A percentile compares a stretch with the other conserved stretches of the same genome.
Conservation (phyloP, 2,329 filamentous ascomycete species). For the Colletotrichum echinochloae region DNA sequence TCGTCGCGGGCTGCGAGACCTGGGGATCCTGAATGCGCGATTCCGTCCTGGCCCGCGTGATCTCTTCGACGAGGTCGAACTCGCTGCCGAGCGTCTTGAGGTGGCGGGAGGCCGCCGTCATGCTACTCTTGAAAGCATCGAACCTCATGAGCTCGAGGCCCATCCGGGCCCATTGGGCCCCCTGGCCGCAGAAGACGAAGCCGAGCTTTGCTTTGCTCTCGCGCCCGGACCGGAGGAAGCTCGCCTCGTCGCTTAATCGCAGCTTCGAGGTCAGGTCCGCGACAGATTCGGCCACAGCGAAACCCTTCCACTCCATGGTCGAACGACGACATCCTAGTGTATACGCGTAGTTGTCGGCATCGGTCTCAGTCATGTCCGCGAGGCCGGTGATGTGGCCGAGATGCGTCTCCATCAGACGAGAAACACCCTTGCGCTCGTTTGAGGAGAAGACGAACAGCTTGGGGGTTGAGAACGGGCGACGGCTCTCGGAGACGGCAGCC, state of each 20-base stretch:
- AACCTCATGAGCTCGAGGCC: constrained; percentile 56
- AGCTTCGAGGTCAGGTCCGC: constrained; percentile 51
- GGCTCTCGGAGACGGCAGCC: not conserved
- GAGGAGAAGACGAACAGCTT: constrained; percentile 59
- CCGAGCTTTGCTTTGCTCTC: constrained; percentile 49
- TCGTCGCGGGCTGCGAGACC: constrained; percentile 57
- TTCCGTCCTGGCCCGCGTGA: constrained; percentile 45
- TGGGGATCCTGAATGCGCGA: constrained; percentile 51
- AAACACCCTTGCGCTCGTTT: constrained; percentile 56
- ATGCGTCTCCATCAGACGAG: constrained; percentile 52
- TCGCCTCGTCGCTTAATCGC: constrained; percentile 37
- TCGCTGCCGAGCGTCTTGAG: constrained; percentile 48
- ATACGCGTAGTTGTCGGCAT: constrained; percentile 57
- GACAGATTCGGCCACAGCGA: constrained; percentile 51
- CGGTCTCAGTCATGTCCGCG: constrained; percentile 32
- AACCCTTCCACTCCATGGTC: constrained; percentile 56
- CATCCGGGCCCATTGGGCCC: constrained; percentile 58
- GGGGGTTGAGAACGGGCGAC: constrained; percentile 34
- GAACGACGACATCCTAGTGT: constrained; percentile 60
- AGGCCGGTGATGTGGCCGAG: constrained; percentile 37
- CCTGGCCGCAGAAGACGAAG: constrained; percentile 60
- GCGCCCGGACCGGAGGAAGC: constrained; percentile 44
- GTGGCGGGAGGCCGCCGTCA: constrained; percentile 51
- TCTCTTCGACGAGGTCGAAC: constrained; percentile 53
- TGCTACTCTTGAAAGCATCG: constrained; percentile 54